phyloP scores from a whole-genome alignment of 164 flowering plant species.

The Echeveria elegans region DNA sequence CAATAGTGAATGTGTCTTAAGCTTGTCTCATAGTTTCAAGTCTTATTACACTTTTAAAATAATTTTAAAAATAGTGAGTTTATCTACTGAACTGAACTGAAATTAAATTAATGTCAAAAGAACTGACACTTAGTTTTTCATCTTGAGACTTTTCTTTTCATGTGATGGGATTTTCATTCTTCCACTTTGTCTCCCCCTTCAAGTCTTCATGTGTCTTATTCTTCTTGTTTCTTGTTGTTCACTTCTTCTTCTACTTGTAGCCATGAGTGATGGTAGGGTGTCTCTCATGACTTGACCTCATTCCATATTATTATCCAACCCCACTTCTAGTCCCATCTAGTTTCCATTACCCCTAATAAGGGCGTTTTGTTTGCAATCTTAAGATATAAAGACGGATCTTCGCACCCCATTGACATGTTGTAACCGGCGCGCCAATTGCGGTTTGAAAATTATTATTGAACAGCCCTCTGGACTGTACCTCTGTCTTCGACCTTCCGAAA shows the following conservation, averaged over 20 bases:
- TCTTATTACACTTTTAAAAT: too few relatives aligned
- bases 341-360: background rate
- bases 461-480: background rate
- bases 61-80: too few relatives aligned
- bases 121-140: too few relatives aligned
- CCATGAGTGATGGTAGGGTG: background rate
- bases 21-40: too few relatives aligned
- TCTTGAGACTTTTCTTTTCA: too few relatives aligned
- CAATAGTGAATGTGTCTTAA: too few relatives aligned
- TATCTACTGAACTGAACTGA: too few relatives aligned
- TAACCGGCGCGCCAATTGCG: background rate
- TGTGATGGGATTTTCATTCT: slow-evolving; percentile 1
- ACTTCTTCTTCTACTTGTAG: background rate
- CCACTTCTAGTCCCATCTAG: background rate
- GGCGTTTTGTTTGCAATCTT: background rate
- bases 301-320: background rate
- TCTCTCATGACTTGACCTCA: background rate
- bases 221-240: too few relatives aligned
- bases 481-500: too few relatives aligned
- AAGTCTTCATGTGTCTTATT: background rate
- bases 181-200: slow-evolving; percentile 5
- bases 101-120: too few relatives aligned
- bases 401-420: background rate
- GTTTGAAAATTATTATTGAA: too few relatives aligned
- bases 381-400: too few relatives aligned